Evolutionary conservation across 805 yeast species (phyloP), one percentile per base, ranked within the genome.

Genomic region (Yamadazyma sp.): DNA sequence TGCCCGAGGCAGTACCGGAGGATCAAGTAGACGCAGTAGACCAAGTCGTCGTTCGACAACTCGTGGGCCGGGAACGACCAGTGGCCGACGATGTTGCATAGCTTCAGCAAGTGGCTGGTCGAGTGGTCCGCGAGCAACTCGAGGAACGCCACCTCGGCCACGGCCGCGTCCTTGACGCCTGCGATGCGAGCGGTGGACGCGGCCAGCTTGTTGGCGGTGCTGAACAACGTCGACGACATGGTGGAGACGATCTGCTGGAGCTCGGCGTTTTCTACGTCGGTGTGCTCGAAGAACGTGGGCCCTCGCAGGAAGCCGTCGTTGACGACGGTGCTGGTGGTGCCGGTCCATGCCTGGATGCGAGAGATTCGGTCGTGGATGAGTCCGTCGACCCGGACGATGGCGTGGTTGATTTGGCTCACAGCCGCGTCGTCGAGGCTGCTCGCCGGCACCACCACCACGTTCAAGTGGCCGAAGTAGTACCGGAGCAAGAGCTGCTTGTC

Each of bases 1-100:
- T 62, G 60, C 9, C 52, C 37, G 37, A 67, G 66, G 6, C 74
- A 72, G 45, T 66, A 64, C 41, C 62, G 57, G 41, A 86, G 57
- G 50, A 86, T 80, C 27, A 75, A 38, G 47, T 55, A 76, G 3
- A 78, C 83, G 50, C 82, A 75, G 50, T 73, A 75, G 5, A 80
- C 62, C 44, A 84, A 71, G 55, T 84, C 93, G 56, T 84, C 87
- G 50, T 73, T 71, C 6, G 74, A 51, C 35, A 81, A 63, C 47
- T 74, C 75, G 53, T 81, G 87, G 2, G 90, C 84, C 14, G 82
- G 81, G 54, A 84, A 84, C 37, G 75, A 72, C 89, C 90, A 82
- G 46, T 67, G 69, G 24, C 78, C 75, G 12, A 77, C 69, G 32
- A 75, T 56, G 43, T 67, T 65, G 40, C 68, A 56, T 20, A 67